phyloP scores from a whole-genome alignment of 192 early-diverging fungal genomes.

The Mortierella alpina region DNA sequence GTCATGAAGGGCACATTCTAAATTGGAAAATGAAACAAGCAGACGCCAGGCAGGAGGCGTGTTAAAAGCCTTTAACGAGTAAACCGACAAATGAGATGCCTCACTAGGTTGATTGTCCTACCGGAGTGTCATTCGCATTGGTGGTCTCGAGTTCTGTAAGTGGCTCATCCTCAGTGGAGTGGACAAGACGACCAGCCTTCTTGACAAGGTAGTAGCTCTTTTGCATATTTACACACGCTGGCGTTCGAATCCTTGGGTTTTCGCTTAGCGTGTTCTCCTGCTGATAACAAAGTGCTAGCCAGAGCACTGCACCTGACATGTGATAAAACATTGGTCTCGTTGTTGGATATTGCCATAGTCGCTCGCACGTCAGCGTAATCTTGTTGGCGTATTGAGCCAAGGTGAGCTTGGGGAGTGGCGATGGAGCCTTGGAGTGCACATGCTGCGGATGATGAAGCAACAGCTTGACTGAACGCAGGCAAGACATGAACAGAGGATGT shows the following conservation, averaged over 20 bases:
- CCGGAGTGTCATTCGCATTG: background rate
- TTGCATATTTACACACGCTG: slow-evolving; percentile 51
- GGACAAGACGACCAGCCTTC: slow-evolving; percentile 46
- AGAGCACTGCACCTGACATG: slow-evolving; percentile 27
- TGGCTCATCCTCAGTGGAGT: slow-evolving; percentile 37
- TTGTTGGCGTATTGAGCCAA: slow-evolving; percentile 45
- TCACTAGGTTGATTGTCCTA: background rate
- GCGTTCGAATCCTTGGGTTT: slow-evolving; percentile 46
- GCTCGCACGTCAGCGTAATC: slow-evolving; percentile 45
- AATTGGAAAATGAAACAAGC: background rate
- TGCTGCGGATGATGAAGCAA: slow-evolving; percentile 45
- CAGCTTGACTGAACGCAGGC: slow-evolving; percentile 25
- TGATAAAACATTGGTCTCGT: slow-evolving; percentile 43
- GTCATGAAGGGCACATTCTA: slow-evolving; percentile 37
- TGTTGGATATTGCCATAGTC: slow-evolving; percentile 44
- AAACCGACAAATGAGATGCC: background rate
- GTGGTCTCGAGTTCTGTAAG: slow-evolving; percentile 40
- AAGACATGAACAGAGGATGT: background rate
- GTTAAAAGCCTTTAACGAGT: background rate
- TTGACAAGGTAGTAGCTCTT: slow-evolving; percentile 49
- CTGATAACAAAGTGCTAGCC: slow-evolving; percentile 51
- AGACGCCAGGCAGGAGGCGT: no score
- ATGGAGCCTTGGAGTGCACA: slow-evolving; percentile 32
- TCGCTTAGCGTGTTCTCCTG: slow-evolving; percentile 53
- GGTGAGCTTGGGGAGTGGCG: slow-evolving; percentile 19